phyloP scores from a whole-genome alignment of 2,329 filamentous ascomycete genomes.

The Penicillium glabrum region DNA sequence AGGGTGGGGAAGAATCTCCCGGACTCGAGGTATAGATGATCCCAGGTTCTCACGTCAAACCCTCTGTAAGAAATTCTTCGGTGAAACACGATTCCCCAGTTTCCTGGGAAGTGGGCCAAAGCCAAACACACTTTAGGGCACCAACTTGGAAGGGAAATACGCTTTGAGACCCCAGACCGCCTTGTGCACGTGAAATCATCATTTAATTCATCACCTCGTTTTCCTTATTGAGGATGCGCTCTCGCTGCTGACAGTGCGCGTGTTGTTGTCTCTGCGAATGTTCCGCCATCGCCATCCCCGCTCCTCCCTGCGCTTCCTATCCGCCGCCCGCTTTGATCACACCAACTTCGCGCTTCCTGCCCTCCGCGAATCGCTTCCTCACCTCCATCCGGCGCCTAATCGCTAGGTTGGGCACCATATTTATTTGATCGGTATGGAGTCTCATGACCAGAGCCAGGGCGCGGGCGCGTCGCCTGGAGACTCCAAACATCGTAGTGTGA shows the following conservation, averaged over 20 bases:
- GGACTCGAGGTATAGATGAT: neutral
- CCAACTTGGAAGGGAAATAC: neutral
- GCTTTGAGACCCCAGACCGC: slow-evolving; percentile 16
- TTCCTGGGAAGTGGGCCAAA: slow-evolving; percentile 1
- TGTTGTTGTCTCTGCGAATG: slow-evolving; percentile 2
- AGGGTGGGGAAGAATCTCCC: neutral
- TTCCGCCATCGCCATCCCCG: slow-evolving; percentile 1
- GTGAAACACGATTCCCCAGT: neutral
- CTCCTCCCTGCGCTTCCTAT: slow-evolving; percentile 6
- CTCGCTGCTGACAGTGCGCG: slow-evolving; percentile 2
- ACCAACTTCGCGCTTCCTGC: slow-evolving; percentile 4
- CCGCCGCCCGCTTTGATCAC: slow-evolving; percentile 1
- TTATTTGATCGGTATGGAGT: slow-evolving; percentile 27
- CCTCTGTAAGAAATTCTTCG: neutral
- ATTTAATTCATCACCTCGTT: slow-evolving; percentile 4
- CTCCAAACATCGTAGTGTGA: slow-evolving; percentile 42
- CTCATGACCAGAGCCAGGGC: slow-evolving; percentile 32
- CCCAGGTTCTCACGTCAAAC: no score
- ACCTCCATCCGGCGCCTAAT: neutral
- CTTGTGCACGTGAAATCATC: slow-evolving; percentile 26
- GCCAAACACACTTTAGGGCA: neutral
- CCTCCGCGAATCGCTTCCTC: neutral
- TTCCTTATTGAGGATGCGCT: neutral
- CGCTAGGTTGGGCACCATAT: neutral
- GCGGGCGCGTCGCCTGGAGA: slow-evolving; percentile 38